Percentiles rank a stretch among this genome's conserved stretches.
Evolutionary conservation across 768 basidiomycete species (phyloP).

Genomic region (Russula abietina): DNA sequence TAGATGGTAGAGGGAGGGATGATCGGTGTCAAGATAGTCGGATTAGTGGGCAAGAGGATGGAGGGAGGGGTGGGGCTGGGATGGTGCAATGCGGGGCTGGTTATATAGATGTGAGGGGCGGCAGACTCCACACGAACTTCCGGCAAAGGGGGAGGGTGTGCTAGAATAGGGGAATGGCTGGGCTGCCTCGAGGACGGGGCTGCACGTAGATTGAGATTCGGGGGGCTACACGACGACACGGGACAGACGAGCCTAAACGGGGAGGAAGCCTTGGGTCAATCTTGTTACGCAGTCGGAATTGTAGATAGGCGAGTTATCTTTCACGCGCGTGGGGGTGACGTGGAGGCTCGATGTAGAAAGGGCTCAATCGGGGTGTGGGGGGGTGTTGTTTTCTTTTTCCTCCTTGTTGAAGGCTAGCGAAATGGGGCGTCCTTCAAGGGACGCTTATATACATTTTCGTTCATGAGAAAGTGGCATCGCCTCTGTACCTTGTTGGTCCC

Average conservation of each 20-base stretch:
- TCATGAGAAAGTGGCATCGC: not conserved
- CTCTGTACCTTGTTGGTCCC: not conserved
- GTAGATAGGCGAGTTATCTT: constrained; percentile 6
- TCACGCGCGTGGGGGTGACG: constrained; percentile 13
- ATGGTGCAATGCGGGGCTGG: not conserved
- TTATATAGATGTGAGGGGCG: constrained; percentile 16
- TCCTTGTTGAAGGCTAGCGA: not conserved
- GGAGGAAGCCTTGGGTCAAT: constrained; percentile 10
- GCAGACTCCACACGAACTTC: constrained; percentile 3
- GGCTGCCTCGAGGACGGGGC: constrained; percentile 22
- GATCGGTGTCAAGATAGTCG: constrained; percentile 6
- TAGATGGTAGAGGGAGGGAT: not conserved
- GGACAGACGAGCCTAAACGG: constrained; percentile 14
- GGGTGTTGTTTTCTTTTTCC: no score
- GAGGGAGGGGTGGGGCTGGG: not conserved
- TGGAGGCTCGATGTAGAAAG: constrained; percentile 13
- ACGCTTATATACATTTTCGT: not conserved
- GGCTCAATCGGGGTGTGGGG: not conserved
- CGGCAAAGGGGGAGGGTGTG: constrained; percentile 1
- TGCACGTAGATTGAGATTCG: constrained; percentile 6
- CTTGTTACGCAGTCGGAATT: constrained; percentile 13
- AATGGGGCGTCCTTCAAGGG: not conserved
- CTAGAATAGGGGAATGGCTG: constrained; percentile 20
- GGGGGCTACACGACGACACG: constrained; percentile 21
- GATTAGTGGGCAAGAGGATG: not conserved